phyloP scores from a whole-genome alignment of 2,329 filamentous ascomycete genomes.

The Trichoderma polysporum region DNA sequence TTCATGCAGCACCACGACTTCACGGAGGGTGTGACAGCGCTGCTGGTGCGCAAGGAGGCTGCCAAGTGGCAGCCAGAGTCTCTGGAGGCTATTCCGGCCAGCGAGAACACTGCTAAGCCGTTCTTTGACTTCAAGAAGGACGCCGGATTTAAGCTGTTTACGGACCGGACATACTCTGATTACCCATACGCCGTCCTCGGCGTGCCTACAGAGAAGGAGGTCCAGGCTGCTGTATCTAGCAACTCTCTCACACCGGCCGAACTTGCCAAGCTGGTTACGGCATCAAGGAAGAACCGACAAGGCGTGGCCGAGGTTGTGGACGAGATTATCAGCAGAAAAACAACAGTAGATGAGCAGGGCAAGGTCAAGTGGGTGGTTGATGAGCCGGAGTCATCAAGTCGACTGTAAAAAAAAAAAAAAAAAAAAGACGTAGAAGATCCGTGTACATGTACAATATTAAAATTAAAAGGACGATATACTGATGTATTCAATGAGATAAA shows the following conservation, averaged over 20 bases:
- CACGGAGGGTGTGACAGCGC: conserved; percentile 81
- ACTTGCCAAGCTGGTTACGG: conserved; percentile 63
- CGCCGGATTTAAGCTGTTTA: conserved; percentile 60
- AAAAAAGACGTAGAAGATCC: not conserved
- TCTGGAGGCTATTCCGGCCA: conserved; percentile 63
- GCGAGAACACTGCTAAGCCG: conserved; percentile 55
- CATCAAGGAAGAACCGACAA: conserved; percentile 61
- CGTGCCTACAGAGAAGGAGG: conserved; percentile 69
- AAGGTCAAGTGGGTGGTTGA: conserved; percentile 41
- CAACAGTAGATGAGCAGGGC: conserved; percentile 46
- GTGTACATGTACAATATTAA: conserved; percentile 9
- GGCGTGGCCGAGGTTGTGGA: conserved; percentile 67
- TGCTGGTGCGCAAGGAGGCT: conserved; percentile 67
- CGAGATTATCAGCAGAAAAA: conserved; percentile 68
- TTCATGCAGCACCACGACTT: conserved; percentile 96
- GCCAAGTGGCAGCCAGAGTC: conserved; percentile 76
- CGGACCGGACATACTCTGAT: conserved; percentile 59
- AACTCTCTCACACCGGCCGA: conserved; percentile 49
- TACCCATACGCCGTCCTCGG: conserved; percentile 74
- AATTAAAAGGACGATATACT: not conserved
- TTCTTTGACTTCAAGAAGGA: conserved; percentile 64
- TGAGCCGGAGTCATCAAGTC: conserved; percentile 34
- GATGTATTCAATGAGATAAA: not conserved
- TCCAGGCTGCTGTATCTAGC: conserved; percentile 46
- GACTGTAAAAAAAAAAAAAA: conserved; percentile 29